phyloP scores from a whole-genome alignment of 169 alveolate genomes.

The Plasmodium falciparum region DNA sequence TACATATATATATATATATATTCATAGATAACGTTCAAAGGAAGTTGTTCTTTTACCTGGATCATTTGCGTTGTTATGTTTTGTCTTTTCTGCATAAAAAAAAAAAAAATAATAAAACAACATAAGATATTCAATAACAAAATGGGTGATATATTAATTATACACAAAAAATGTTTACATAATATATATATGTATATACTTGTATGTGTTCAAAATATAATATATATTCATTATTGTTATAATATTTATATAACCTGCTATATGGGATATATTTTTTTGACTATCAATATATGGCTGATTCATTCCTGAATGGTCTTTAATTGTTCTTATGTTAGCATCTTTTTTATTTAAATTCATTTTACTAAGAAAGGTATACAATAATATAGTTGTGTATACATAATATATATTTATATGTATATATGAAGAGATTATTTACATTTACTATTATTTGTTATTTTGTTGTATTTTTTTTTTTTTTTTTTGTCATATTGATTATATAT shows the following conservation, averaged over 20 bases:
- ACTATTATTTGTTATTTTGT: conserved; percentile 6
- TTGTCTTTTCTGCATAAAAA: conserved; percentile 24
- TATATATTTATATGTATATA: not conserved
- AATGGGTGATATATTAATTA: not conserved
- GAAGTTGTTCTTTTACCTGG: conserved; percentile 15
- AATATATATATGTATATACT: not conserved
- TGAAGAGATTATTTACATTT: no score
- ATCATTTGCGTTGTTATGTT: conserved; percentile 19
- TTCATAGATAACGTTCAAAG: not conserved
- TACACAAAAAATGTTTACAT: not conserved
- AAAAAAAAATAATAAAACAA: not conserved
- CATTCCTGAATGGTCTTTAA: conserved; percentile 18
- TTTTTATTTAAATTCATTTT: conserved; percentile 41
- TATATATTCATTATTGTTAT: not conserved
- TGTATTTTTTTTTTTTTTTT: conserved; percentile 2
- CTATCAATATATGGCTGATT: conserved; percentile 5
- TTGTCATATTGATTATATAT: no score
- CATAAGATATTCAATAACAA: not conserved
- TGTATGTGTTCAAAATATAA: not conserved
- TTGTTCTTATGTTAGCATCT: conserved; percentile 19
- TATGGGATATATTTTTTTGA: conserved; percentile 23
- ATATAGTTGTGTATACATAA: not conserved
- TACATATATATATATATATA: not conserved
- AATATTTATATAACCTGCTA: conserved; percentile 28
- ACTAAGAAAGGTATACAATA: conserved; percentile 24